Evolutionary conservation across 768 basidiomycete species (phyloP).

Genomic region (Mycena crocata): DNA sequence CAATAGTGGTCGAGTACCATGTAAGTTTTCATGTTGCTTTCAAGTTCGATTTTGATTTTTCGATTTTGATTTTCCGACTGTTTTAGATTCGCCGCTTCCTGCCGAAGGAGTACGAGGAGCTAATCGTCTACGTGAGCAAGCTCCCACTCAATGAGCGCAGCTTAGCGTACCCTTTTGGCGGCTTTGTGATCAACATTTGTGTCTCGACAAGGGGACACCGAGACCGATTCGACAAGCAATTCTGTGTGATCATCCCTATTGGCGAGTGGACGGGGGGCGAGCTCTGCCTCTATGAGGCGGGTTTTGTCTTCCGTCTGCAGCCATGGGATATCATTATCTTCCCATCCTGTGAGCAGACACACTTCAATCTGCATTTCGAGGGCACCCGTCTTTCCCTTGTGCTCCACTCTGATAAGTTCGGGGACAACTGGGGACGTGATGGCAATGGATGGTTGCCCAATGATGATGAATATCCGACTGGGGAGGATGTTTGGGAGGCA

Average conservation of each 20-base stretch:
- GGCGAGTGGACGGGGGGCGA: conserved; percentile 40
- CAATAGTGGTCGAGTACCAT: conserved; percentile 6
- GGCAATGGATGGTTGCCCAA: too few species aligned
- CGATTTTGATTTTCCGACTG: background rate
- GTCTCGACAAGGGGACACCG: conserved; percentile 37
- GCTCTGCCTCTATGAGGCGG: conserved; percentile 37
- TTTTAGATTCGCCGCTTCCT: conserved; percentile 1
- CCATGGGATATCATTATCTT: conserved; percentile 33
- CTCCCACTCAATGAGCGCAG: too few species aligned
- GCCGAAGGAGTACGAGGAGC: conserved; percentile 26
- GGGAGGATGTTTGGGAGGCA: too few species aligned
- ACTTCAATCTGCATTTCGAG: conserved; percentile 11
- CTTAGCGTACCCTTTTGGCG: conserved; percentile 37
- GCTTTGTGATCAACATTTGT: conserved; percentile 40
- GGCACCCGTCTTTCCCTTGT: background rate
- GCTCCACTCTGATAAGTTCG: background rate
- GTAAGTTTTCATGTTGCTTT: conserved; percentile 2
- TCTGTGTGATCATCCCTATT: conserved; percentile 41
- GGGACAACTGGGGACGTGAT: background rate
- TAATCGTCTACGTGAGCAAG: conserved; percentile 20
- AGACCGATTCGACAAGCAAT: conserved; percentile 33
- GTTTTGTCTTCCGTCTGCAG: conserved; percentile 35
- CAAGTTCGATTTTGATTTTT: too few species aligned
- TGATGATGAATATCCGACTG: too few species aligned
- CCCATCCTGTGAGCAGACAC: conserved; percentile 4